These are phyloP conservation scores for Oldenlandia corymbosa DNA, from an alignment of 257 asterid genomes.

Conservation along the genomic window DNA sequence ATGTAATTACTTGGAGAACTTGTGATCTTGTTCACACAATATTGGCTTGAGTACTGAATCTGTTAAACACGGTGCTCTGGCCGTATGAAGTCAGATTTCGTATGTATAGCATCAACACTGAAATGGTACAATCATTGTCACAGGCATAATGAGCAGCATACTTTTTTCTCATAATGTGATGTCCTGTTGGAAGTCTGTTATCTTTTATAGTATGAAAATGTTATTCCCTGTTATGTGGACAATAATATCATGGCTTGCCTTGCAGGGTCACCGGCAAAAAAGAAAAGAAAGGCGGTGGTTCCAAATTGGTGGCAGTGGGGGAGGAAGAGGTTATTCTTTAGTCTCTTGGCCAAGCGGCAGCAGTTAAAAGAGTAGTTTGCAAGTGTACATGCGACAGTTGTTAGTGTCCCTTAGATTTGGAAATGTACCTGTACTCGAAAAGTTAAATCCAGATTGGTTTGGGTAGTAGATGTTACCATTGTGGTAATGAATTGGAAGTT, in stretches of 20 bases:
- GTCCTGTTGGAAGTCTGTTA: not conserved
- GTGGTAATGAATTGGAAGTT: too few relatives aligned
- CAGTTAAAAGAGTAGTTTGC: conserved; percentile 24
- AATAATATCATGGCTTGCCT: conserved; percentile 15
- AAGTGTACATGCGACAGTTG: conserved; percentile 19
- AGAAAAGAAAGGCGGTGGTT: conserved; percentile 31
- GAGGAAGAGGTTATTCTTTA: conserved; percentile 51
- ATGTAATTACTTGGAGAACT: too few relatives aligned
- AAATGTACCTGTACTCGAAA: not conserved
- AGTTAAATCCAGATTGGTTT: not conserved
- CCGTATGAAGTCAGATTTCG: not conserved
- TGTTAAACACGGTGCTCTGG: too few relatives aligned
- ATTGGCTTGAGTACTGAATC: too few relatives aligned
- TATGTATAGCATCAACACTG: not conserved
- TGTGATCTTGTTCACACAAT: too few relatives aligned
- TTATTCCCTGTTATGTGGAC: not conserved
- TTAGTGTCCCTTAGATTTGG: conserved; percentile 2
- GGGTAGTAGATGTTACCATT: not conserved
- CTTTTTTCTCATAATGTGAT: not conserved
- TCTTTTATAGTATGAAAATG: not conserved
- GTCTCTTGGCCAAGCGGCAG: conserved; percentile 41
- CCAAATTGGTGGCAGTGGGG: conserved; percentile 86
- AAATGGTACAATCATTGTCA: not conserved
- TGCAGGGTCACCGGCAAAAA: conserved; percentile 50
- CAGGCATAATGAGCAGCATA: not conserved